Evolutionary conservation across 2,329 filamentous ascomycete species (phyloP), one percentile per base, ranked within the genome.

Genomic region (Aspergillus sojae): DNA sequence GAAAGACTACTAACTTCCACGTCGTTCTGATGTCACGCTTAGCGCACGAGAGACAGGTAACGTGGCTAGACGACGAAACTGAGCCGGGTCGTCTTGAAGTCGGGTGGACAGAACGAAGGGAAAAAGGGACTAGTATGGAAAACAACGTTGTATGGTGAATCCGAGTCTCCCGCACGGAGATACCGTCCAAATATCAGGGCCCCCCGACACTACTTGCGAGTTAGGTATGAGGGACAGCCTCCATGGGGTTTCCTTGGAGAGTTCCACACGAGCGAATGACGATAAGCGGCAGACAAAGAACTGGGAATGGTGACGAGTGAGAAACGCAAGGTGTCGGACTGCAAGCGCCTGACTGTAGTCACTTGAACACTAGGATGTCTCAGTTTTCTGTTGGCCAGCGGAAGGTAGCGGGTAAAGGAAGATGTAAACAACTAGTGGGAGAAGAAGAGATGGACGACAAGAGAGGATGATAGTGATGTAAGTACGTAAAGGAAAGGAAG

Each of bases 151-250:
- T 65, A 60, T 64, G 62, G 60, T 53, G 52, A 62, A 62, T 60
- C 62, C 59, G 64, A 54, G 57, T 63, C 62, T 64, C 66, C 63
- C 67, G 63, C 63, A 60, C 65, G 57, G 64, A 62, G 62, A 68
- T 59, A 64, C 64, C 58, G 61, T 67, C 60, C 53, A 58, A 58
- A 62, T 67, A 63, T 65, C 63, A 62, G 63, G 62, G 62, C 41
- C 63, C 62, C 67, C 64, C 62, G 67, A 68, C 60, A 63, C 58
- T 26, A 26, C n/a, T 55, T 55, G 52, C 32, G 52, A 55, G n/a
- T 55, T 64, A 64, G 62, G 48, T 50, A 50, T 64, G 62, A 57
- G 55, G 59, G 60, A 57, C 60, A 41, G 57, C 57, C 63, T 63
- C 65, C 64, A 69, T 69, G 62, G 50, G 64, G 61, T 32, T 52